A percentile compares a stretch with the other conserved stretches of the same genome.
phyloP scores from a whole-genome alignment of 2,329 filamentous ascomycete species.

The Blastomyces emzantsi region DNA sequence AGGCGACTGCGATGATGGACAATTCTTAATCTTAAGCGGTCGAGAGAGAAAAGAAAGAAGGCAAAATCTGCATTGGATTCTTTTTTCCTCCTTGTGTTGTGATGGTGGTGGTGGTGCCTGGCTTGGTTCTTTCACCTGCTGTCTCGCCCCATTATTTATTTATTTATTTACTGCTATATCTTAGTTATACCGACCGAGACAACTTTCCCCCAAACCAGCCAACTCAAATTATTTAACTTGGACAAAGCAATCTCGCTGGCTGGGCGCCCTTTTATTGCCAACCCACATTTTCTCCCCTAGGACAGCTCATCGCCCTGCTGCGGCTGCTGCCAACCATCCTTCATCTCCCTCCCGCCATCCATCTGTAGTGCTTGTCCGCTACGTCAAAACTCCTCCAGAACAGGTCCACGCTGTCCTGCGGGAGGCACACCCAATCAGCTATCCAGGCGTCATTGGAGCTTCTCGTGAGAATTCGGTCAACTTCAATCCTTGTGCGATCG shows the following conservation, averaged over 20 bases:
- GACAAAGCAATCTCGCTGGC: not conserved
- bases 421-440: constrained; percentile 1
- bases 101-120: not conserved
- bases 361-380: not conserved
- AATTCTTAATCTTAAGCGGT: not conserved
- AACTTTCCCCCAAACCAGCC: not conserved
- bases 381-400: not conserved
- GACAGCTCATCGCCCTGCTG: not conserved
- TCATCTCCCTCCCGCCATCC: not conserved
- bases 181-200: not conserved
- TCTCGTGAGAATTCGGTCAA: not conserved
- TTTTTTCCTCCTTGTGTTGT: not conserved
- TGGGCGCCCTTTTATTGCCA: not conserved
- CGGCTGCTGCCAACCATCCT: not conserved
- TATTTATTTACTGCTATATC: not conserved
- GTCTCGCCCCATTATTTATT: not conserved
- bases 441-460: constrained; percentile 2
- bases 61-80: not conserved
- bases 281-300: not conserved
- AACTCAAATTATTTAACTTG: not conserved
- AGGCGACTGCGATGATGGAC: not conserved
- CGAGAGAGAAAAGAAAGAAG: not conserved
- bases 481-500: constrained; percentile 4
- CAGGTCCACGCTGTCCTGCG: not conserved
- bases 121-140: not conserved